Conservation (phyloP, 192 early-diverging fungal species). For the Podila verticillata region DNA sequence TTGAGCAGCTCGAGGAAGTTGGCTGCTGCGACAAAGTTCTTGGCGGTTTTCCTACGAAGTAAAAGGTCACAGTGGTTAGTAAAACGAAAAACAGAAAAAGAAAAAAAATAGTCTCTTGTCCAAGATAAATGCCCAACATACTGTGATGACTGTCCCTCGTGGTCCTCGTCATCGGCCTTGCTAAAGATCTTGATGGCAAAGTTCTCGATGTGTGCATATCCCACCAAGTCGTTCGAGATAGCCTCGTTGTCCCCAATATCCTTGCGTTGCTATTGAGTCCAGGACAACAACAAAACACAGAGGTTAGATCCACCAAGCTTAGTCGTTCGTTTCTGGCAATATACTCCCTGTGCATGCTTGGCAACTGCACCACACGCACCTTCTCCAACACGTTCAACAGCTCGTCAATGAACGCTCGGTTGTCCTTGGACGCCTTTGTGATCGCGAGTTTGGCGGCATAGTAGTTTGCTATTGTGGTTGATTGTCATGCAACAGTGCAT, state of each 20-base stretch:
- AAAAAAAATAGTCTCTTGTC: background rate
- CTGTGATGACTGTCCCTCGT: slow-evolving; percentile 81
- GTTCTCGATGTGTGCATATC: slow-evolving; percentile 83
- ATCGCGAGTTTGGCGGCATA: slow-evolving; percentile 89
- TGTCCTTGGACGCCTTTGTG: slow-evolving; percentile 58
- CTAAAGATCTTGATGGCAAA: slow-evolving; percentile 92
- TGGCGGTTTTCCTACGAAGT: slow-evolving; percentile 79
- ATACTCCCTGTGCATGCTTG: background rate
- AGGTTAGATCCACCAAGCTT: background rate
- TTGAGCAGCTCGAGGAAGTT: slow-evolving; percentile 90
- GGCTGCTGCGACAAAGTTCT: slow-evolving; percentile 88
- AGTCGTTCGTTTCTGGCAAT: background rate
- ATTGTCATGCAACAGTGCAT: background rate
- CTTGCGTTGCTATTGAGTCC: slow-evolving; percentile 73
- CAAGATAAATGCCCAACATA: slow-evolving; percentile 44
- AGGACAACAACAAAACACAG: background rate
- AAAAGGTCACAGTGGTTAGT: background rate
- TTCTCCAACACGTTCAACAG: slow-evolving; percentile 86
- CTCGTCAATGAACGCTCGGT: slow-evolving; percentile 71
- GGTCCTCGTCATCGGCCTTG: slow-evolving; percentile 93
- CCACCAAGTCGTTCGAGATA: slow-evolving; percentile 80
- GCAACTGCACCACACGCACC: slow-evolving; percentile 51
- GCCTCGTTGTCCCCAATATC: slow-evolving; percentile 68
- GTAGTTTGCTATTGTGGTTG: slow-evolving; percentile 67
- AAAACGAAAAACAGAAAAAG: background rate